Percentiles rank a stretch among this genome's conserved stretches.
Conservation (phyloP, 164 flowering plant species). For the Nymphaea colorata region DNA sequence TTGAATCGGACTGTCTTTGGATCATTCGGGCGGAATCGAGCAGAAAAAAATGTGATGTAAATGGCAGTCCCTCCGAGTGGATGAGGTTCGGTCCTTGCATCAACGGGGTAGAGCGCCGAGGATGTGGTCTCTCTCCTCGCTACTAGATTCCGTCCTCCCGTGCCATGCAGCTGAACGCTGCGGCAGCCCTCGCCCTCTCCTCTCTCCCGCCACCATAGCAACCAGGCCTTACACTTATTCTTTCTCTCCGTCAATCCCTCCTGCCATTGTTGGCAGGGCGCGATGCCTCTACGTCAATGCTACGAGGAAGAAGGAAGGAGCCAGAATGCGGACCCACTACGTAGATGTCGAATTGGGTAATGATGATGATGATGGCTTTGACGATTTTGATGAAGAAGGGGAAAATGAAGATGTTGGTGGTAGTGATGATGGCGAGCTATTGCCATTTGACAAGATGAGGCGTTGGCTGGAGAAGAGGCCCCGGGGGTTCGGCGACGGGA, state of each 20-base stretch:
- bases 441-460: slow-evolving; percentile 45
- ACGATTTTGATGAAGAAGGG: slow-evolving; percentile 13
- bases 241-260: background rate
- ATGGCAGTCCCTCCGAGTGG: no score
- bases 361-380: background rate
- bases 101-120: background rate
- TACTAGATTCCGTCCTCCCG: background rate
- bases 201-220: background rate
- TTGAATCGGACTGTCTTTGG: no score
- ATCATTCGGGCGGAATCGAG: no score
- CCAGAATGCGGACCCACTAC: background rate
- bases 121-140: background rate
- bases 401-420: slow-evolving; percentile 19
- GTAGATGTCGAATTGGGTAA: background rate
- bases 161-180: background rate
- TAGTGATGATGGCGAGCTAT: slow-evolving; percentile 30
- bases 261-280: background rate
- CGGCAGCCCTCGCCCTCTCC: background rate
- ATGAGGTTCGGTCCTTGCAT: no score
- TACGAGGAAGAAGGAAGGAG: background rate
- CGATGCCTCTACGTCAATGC: background rate
- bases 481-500: slow-evolving; percentile 77
- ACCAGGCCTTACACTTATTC: background rate
- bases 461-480: slow-evolving; percentile 63
- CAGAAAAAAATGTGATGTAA: no score